phyloP scores from a whole-genome alignment of 208 protist genomes.

The Crithidia sp. region DNA sequence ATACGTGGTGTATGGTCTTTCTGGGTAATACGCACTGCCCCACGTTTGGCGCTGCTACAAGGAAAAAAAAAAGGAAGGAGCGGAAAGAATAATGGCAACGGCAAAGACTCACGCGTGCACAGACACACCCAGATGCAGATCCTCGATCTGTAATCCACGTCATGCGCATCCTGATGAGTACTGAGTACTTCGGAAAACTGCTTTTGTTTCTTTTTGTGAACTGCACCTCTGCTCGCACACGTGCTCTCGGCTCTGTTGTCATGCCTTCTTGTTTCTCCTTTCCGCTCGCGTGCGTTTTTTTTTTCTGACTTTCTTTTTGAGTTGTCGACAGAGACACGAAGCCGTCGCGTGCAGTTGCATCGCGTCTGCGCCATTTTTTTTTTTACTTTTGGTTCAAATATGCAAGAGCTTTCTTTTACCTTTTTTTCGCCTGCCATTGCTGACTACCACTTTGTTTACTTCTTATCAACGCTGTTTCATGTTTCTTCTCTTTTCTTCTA shows the following conservation, averaged over 20 bases:
- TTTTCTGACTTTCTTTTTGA: conserved; percentile 7
- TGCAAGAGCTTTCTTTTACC: neutral
- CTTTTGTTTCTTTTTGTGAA: too few species aligned
- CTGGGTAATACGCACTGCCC: neutral
- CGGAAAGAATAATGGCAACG: too few species aligned
- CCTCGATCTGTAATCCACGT: too few species aligned
- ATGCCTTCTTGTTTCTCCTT: neutral
- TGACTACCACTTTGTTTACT: neutral
- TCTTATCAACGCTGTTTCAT: neutral
- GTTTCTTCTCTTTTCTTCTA: neutral
- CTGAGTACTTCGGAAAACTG: too few species aligned
- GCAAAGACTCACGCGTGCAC: too few species aligned
- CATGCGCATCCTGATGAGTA: too few species aligned
- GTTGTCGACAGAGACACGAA: conserved; percentile 14
- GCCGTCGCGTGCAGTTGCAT: neutral
- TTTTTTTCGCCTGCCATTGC: neutral
- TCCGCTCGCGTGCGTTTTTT: neutral
- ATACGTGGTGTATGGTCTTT: neutral
- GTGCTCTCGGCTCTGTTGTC: too few species aligned
- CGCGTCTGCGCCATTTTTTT: neutral
- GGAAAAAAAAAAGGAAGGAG: too few species aligned
- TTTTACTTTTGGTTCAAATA: too few species aligned
- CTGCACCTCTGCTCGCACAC: too few species aligned
- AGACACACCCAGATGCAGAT: too few species aligned
- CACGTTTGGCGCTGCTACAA: too few species aligned